Conservation (phyloP, 306 rosid genomes). For the Sicyos edulis region DNA sequence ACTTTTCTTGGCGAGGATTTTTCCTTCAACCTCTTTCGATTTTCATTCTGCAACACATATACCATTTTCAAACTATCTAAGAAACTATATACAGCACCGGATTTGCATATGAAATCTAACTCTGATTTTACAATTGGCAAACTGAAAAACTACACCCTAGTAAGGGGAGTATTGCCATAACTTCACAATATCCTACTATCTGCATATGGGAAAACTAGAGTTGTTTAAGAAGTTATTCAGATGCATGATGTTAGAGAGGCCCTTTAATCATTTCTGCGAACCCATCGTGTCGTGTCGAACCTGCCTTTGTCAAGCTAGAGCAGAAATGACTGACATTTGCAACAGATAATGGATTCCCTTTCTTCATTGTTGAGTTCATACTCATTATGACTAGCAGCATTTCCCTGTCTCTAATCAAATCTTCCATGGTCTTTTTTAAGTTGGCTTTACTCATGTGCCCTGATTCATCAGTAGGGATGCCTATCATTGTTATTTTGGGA, state of each 20-base stretch:
- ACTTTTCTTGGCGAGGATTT: not conserved
- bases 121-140: not conserved
- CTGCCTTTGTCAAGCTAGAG: slow-evolving; percentile 57
- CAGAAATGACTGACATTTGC: slow-evolving; percentile 88
- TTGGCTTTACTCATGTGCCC: slow-evolving; percentile 66
- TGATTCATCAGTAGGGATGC: slow-evolving; percentile 71
- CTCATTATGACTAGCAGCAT: slow-evolving; percentile 25
- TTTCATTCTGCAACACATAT: slow-evolving; percentile 5
- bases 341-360: slow-evolving; percentile 88
- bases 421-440: slow-evolving; percentile 83
- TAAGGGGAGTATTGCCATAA: not conserved
- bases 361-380: slow-evolving; percentile 43
- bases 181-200: not conserved
- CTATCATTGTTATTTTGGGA: slow-evolving; percentile 96
- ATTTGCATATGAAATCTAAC: not conserved
- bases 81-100: slow-evolving; percentile 15
- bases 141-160: slow-evolving; percentile 9
- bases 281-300: slow-evolving; percentile 59
- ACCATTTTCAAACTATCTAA: slow-evolving; percentile 12
- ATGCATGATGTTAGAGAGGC: slow-evolving; percentile 22
- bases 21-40: slow-evolving; percentile 6
- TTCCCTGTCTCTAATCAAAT: slow-evolving; percentile 57
- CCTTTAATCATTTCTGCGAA: slow-evolving; percentile 46
- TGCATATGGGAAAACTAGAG: not conserved
- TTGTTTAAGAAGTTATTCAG: not conserved